phyloP scores from a whole-genome alignment of 768 basidiomycete genomes.

The Galerina sulciceps region DNA sequence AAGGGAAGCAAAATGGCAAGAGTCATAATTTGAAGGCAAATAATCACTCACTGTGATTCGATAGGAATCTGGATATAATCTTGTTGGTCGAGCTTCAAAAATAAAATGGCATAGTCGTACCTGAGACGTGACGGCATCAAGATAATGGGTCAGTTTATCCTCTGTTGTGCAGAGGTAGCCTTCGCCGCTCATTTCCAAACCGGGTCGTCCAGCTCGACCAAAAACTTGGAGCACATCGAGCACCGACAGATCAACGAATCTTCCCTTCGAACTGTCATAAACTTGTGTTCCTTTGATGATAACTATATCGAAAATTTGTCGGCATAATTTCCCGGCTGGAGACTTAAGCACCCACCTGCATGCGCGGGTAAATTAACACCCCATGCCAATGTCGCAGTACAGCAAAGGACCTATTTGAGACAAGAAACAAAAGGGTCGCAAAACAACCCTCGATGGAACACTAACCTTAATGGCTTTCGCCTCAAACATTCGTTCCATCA shows the following conservation, averaged over 20 bases:
- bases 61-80: conserved; percentile 73
- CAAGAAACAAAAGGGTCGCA: background rate
- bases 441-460: background rate
- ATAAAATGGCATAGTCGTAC: conserved; percentile 38
- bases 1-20: too few species aligned
- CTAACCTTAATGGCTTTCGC: conserved; percentile 87
- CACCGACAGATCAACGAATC: conserved; percentile 91
- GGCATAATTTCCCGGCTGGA: conserved; percentile 1
- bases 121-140: conserved; percentile 87
- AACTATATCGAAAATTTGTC: conserved; percentile 46
- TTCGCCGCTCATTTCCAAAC: conserved; percentile 89
- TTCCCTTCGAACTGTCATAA: conserved; percentile 88
- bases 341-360: conserved; percentile 59
- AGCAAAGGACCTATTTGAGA: conserved; percentile 81
- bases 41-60: conserved; percentile 80
- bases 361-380: conserved; percentile 99
- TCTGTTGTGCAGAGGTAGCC: conserved; percentile 96
- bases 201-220: conserved; percentile 91
- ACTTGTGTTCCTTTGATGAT: conserved; percentile 98
- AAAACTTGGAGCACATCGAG: conserved; percentile 98
- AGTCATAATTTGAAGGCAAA: background rate
- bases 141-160: conserved; percentile 91
- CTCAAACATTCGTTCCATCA: conserved; percentile 95
- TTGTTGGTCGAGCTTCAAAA: background rate
- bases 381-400: conserved; percentile 98